These are phyloP conservation scores for Alternaria panax DNA, from an alignment of 2,329 filamentous ascomycete species.

Conservation along the genomic window DNA sequence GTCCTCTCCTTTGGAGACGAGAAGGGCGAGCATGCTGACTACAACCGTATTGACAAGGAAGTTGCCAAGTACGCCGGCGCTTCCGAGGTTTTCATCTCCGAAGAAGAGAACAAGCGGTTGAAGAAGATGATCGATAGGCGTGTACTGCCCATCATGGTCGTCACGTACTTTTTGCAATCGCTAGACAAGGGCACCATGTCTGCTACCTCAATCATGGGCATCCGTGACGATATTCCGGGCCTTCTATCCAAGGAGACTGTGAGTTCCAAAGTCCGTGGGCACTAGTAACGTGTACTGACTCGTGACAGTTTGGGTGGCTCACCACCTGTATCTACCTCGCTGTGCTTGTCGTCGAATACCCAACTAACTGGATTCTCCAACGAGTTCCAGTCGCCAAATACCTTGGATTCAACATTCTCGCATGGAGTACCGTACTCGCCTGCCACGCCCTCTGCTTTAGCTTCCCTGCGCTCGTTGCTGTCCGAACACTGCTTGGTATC, in stretches of 20 bases:
- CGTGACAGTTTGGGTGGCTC: slow-evolving; percentile 69
- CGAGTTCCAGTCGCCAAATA: slow-evolving; percentile 73
- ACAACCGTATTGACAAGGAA: slow-evolving; percentile 71
- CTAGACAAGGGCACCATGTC: slow-evolving; percentile 73
- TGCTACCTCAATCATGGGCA: slow-evolving; percentile 69
- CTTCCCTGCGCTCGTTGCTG: slow-evolving; percentile 66
- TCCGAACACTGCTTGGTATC: slow-evolving; percentile 72
- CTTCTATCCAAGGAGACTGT: slow-evolving; percentile 39
- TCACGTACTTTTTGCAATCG: slow-evolving; percentile 74
- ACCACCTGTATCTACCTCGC: slow-evolving; percentile 78
- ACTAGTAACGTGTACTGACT: slow-evolving; percentile 13
- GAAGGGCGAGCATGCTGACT: slow-evolving; percentile 63
- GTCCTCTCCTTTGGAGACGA: slow-evolving; percentile 56
- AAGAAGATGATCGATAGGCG: slow-evolving; percentile 71
- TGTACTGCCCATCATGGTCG: slow-evolving; percentile 73
- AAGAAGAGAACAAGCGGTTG: slow-evolving; percentile 67
- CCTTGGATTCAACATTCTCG: slow-evolving; percentile 67
- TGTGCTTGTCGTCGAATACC: slow-evolving; percentile 74
- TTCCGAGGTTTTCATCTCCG: slow-evolving; percentile 62
- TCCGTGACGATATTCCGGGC: slow-evolving; percentile 53
- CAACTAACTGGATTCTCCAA: slow-evolving; percentile 70
- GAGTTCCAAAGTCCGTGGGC: slow-evolving; percentile 11
- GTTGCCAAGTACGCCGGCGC: slow-evolving; percentile 72
- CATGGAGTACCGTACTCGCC: slow-evolving; percentile 69
- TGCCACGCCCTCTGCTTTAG: slow-evolving; percentile 67